phyloP scores from a whole-genome alignment of 805 yeast genomes.

The Lachancea meyersii region DNA sequence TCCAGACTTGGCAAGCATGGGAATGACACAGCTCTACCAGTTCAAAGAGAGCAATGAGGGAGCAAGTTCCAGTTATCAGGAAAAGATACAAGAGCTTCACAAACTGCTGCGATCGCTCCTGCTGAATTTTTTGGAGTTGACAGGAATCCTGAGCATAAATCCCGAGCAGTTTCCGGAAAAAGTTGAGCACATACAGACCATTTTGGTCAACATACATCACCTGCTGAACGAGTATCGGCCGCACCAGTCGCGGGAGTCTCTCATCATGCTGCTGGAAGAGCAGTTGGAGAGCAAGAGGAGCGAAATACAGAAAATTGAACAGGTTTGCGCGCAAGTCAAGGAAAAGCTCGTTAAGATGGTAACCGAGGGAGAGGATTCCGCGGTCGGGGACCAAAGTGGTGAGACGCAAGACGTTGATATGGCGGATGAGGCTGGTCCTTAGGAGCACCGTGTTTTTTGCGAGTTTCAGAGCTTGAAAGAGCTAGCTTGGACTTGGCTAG shows the following conservation, averaged over 20 bases:
- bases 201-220: constrained; percentile 87
- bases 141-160: constrained; percentile 67
- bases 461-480: too few relatives aligned
- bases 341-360: constrained; percentile 32
- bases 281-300: constrained; percentile 58
- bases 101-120: constrained; percentile 72
- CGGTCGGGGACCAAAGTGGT: not conserved
- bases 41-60: constrained; percentile 17
- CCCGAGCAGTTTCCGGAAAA: constrained; percentile 60
- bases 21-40: constrained; percentile 65
- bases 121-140: constrained; percentile 72
- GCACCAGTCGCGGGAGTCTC: constrained; percentile 87
- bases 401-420: not conserved
- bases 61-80: constrained; percentile 35
- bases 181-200: constrained; percentile 71
- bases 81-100: constrained; percentile 64
- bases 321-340: constrained; percentile 38
- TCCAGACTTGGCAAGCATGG: constrained; percentile 69
- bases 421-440: not conserved
- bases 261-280: constrained; percentile 65
- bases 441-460: too few relatives aligned
- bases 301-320: constrained; percentile 43
- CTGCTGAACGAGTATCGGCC: constrained; percentile 87
- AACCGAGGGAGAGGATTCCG: not conserved
- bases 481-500: too few relatives aligned